Evolutionary conservation across 1,139 yeast species (phyloP).

Genomic region (Komagataea norvegica): DNA sequence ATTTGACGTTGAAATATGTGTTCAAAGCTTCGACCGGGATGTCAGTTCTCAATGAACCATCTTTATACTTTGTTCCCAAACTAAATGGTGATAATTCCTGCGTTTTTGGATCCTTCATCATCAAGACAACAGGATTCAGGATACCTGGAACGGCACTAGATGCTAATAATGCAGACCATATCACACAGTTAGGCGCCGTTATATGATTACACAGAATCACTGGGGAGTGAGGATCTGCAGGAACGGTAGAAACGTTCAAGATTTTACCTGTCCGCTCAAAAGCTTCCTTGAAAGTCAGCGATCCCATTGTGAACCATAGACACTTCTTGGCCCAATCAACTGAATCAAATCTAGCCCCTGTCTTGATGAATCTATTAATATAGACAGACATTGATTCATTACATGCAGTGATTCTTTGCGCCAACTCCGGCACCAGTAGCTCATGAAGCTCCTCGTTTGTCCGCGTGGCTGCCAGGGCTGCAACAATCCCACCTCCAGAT

Average conservation of each 20-base stretch:
- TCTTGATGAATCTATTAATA: slow-evolving; percentile 60
- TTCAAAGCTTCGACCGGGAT: slow-evolving; percentile 69
- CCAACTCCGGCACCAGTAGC: slow-evolving; percentile 57
- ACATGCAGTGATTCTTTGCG: slow-evolving; percentile 66
- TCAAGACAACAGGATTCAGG: slow-evolving; percentile 73
- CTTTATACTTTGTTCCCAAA: slow-evolving; percentile 72
- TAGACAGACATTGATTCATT: slow-evolving; percentile 60
- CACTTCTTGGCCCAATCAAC: slow-evolving; percentile 69
- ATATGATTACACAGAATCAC: slow-evolving; percentile 72
- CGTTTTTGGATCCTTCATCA: slow-evolving; percentile 55
- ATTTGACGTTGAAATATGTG: slow-evolving; percentile 73
- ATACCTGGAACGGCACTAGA: slow-evolving; percentile 84
- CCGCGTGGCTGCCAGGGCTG: slow-evolving; percentile 67
- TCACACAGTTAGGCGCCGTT: slow-evolving; percentile 77
- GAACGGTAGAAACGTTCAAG: slow-evolving; percentile 71
- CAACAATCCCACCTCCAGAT: slow-evolving; percentile 79
- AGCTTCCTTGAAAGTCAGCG: slow-evolving; percentile 68
- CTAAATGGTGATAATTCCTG: slow-evolving; percentile 59
- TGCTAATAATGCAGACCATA: slow-evolving; percentile 75
- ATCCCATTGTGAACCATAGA: slow-evolving; percentile 68
- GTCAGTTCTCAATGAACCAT: slow-evolving; percentile 53
- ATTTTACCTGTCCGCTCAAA: slow-evolving; percentile 63
- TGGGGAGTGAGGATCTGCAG: slow-evolving; percentile 80
- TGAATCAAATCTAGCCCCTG: slow-evolving; percentile 78
- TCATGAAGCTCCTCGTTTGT: slow-evolving; percentile 60